These are phyloP conservation scores for Wolfiporia cocos DNA, from an alignment of 1,284 basidiomycete genomes.

Conservation along the genomic window DNA sequence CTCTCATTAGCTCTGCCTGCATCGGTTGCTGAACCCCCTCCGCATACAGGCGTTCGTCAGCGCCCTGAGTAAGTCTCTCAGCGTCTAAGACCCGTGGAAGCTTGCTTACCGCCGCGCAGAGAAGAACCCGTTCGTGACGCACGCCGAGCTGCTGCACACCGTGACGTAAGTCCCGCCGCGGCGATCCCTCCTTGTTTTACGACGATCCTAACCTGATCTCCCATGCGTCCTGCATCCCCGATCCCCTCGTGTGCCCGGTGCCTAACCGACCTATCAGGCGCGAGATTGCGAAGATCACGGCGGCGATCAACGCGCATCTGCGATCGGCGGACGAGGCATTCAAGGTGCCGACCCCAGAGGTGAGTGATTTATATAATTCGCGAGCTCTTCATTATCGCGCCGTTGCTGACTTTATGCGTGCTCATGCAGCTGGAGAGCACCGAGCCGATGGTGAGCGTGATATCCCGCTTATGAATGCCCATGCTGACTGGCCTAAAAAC, in stretches of 20 bases:
- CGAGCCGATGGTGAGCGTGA: conserved; percentile 1
- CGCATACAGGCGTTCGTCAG: conserved; percentile 12
- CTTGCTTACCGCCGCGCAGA: conserved; percentile 3
- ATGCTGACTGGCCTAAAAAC: no score
- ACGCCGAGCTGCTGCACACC: conserved; percentile 12
- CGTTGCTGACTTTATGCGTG: no score
- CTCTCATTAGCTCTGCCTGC: neutral
- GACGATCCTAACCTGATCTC: no score
- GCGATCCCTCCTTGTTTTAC: no score
- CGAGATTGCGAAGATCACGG: conserved; percentile 9
- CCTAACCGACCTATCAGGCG: conserved; percentile 1
- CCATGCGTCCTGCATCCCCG: no score
- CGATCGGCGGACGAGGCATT: neutral
- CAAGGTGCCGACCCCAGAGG: conserved; percentile 5
- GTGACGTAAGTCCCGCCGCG: conserved; percentile 13
- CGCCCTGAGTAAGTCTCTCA: conserved; percentile 15
- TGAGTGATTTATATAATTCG: conserved; percentile 1
- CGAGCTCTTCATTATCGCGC: neutral
- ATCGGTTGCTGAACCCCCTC: neutral
- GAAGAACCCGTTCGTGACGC: conserved; percentile 13
- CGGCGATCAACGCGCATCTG: conserved; percentile 1
- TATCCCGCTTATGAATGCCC: neutral
- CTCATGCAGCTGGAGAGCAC: conserved; percentile 4
- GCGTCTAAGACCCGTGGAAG: no score
- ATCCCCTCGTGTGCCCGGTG: no score